Base-by-base conservation (phyloP, 2,329 filamentous ascomycete genomes). In the Penicillium sp. region DNA sequence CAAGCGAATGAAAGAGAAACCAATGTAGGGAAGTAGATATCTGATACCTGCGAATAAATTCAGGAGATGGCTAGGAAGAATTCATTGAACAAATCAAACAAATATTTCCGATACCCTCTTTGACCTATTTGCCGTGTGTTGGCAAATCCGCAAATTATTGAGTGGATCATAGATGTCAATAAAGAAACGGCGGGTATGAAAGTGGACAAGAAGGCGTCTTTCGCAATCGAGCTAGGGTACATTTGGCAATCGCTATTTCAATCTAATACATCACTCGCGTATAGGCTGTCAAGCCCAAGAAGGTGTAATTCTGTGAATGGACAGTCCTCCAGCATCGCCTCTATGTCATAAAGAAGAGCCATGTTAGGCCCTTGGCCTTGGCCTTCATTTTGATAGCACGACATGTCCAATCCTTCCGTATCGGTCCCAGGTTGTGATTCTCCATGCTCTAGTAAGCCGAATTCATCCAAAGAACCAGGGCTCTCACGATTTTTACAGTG, bases 21-120 rank as follows among this genome's bases (percentile, higher is more conserved):
- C n/a, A n/a, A n/a, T n/a, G n/a, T n/a, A n/a, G n/a, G n/a, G n/a
- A n/a, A n/a, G n/a, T n/a, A n/a, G n/a, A n/a, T n/a, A n/a, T n/a
- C n/a, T n/a, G n/a, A n/a, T n/a, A n/a, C n/a, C n/a, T n/a, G n/a
- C n/a, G n/a, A n/a, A n/a, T n/a, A n/a, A n/a, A n/a, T n/a, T n/a
- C n/a, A n/a, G n/a, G n/a, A n/a, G n/a, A n/a, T n/a, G n/a, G n/a
- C n/a, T n/a, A n/a, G n/a, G n/a, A n/a, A n/a, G n/a, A n/a, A n/a
- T n/a, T n/a, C n/a, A n/a, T n/a, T n/a, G n/a, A n/a, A 46, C 33
- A 46, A 46, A 37, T 9, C 37, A 46, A 32, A 46, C 15, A 20
- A 20, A 17, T 18, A 29, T 29, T 46, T 37, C 43, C 43, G 43
- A 46, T 46, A 46, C 20, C 29, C 43, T 9, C 23, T 46, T 46